phyloP scores from a whole-genome alignment of 2,329 filamentous ascomycete species.

The Cladosporium colombiae region DNA sequence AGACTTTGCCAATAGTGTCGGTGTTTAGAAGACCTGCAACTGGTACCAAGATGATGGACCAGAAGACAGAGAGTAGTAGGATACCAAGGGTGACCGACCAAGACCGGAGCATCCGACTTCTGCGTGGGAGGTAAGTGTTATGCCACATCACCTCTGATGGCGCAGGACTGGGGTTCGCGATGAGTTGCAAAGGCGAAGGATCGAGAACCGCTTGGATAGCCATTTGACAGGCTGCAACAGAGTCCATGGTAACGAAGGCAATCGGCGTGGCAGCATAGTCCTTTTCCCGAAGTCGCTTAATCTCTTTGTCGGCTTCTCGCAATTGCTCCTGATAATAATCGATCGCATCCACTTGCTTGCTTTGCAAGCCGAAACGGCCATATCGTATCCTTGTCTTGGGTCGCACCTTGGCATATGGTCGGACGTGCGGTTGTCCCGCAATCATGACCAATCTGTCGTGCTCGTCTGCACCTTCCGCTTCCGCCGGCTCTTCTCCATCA shows the following conservation, averaged over 20 bases:
- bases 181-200: slow-evolving; percentile 78
- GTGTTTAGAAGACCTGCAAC: slow-evolving; percentile 79
- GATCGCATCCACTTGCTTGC: slow-evolving; percentile 79
- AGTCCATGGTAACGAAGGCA: slow-evolving; percentile 97
- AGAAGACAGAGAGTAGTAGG: slow-evolving; percentile 78
- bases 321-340: slow-evolving; percentile 92
- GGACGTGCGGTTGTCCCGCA: slow-evolving; percentile 46
- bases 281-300: slow-evolving; percentile 69
- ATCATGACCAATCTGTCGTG: slow-evolving; percentile 54
- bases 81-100: slow-evolving; percentile 87
- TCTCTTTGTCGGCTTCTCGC: slow-evolving; percentile 73
- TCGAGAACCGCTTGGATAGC: slow-evolving; percentile 92
- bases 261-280: slow-evolving; percentile 76
- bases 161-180: slow-evolving; percentile 83
- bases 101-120: slow-evolving; percentile 70
- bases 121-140: slow-evolving; percentile 82
- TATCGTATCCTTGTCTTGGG: slow-evolving; percentile 77
- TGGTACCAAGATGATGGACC: slow-evolving; percentile 78
- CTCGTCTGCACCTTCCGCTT: slow-evolving; percentile 37
- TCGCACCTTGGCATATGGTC: slow-evolving; percentile 49
- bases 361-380: slow-evolving; percentile 71
- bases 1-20: slow-evolving; percentile 73
- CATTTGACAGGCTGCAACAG: slow-evolving; percentile 90
- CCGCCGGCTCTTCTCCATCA: slow-evolving; percentile 24
- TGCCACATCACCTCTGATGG: slow-evolving; percentile 93